Percentiles rank a stretch among this genome's conserved stretches.
Conservation (phyloP, 2,329 filamentous ascomycete species). For the Beauveria rudraprayagi region DNA sequence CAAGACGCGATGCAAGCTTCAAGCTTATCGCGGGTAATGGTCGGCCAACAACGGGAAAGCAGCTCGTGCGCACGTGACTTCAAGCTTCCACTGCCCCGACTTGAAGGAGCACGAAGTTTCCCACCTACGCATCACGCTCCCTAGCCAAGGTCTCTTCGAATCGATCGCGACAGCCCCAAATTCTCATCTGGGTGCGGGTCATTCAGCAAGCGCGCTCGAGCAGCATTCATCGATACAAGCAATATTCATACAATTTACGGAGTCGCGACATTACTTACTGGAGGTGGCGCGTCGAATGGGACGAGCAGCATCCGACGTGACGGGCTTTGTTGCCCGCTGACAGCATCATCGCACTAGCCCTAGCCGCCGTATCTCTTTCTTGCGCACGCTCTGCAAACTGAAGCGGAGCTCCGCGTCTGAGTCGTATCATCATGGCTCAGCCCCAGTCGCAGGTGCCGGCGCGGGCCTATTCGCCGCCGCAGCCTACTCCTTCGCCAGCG, state of each 20-base stretch:
- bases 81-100: constrained; percentile 26
- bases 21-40: constrained; percentile 19
- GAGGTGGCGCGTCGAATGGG: constrained; percentile 35
- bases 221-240: background rate
- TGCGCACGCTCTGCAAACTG: constrained; percentile 3
- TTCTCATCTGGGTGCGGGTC: background rate
- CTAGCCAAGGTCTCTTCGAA: constrained; percentile 13
- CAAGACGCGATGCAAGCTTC: constrained; percentile 13
- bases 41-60: constrained; percentile 14
- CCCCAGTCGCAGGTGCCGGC: constrained; percentile 45
- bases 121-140: constrained; percentile 20
- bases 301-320: constrained; percentile 34
- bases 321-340: constrained; percentile 44
- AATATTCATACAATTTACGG: background rate
- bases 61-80: constrained; percentile 31
- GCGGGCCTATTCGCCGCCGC: constrained; percentile 54
- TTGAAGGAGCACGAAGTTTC: constrained; percentile 18
- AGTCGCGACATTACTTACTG: background rate
- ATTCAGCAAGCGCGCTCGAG: background rate
- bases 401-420: constrained; percentile 6
- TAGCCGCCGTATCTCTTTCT: constrained; percentile 5
- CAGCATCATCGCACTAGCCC: constrained; percentile 19
- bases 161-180: background rate
- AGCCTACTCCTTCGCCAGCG: constrained; percentile 53
- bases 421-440: constrained; percentile 44